These are phyloP conservation scores for Akanthomyces lecanii DNA, from an alignment of 2,329 filamentous ascomycete genomes.

Conservation along the genomic window DNA sequence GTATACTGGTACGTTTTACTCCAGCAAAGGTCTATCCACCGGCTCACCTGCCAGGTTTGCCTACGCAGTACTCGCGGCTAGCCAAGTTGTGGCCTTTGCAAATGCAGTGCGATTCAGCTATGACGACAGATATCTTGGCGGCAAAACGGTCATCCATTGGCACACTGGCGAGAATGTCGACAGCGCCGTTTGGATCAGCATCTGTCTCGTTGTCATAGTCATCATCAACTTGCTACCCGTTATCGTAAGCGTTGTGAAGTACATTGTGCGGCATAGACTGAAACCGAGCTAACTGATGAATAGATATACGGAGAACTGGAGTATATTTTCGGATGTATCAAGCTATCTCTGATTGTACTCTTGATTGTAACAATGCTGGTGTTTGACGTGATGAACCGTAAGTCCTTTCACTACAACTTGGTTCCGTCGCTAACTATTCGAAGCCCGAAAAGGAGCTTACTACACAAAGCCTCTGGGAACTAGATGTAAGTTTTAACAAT, in stretches of 20 bases:
- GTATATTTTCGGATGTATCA: slow-evolving; percentile 35
- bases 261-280: neutral
- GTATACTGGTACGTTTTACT: slow-evolving; percentile 31
- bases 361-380: slow-evolving; percentile 36
- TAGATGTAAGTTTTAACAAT: slow-evolving; percentile 27
- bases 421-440: neutral
- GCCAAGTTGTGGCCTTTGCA: slow-evolving; percentile 34
- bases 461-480: slow-evolving; percentile 32
- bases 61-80: slow-evolving; percentile 32
- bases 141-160: slow-evolving; percentile 31
- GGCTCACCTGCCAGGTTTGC: slow-evolving; percentile 30
- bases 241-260: slow-evolving; percentile 25
- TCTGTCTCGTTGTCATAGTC: slow-evolving; percentile 33
- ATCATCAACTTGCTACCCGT: slow-evolving; percentile 35
- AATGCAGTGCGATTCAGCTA: slow-evolving; percentile 34
- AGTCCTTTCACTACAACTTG: slow-evolving; percentile 13
- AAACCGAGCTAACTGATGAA: neutral
- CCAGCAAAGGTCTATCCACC: neutral
- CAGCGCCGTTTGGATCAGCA: slow-evolving; percentile 34
- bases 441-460: slow-evolving; percentile 34
- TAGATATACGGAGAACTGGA: slow-evolving; percentile 34
- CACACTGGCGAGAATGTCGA: slow-evolving; percentile 31
- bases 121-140: slow-evolving; percentile 25
- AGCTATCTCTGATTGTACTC: slow-evolving; percentile 33
- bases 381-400: slow-evolving; percentile 34